Percentiles rank a stretch among this genome's conserved stretches.
Conservation (phyloP, 176 grass and related monocot genomes). For the Cocos nucifera region DNA sequence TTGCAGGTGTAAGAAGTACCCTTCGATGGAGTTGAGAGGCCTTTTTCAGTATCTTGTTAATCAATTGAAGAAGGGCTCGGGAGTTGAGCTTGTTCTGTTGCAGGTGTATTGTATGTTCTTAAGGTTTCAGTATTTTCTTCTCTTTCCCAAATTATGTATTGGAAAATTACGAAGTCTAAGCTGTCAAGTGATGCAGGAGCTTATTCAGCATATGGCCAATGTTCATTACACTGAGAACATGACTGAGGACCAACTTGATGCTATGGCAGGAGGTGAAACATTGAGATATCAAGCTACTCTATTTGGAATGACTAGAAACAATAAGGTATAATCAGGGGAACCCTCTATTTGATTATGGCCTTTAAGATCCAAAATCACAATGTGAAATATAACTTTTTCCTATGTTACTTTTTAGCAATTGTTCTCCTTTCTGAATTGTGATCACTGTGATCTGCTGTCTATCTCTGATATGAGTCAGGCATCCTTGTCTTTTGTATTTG, state of each 20-base stretch:
- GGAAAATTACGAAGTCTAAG: conserved; percentile 8
- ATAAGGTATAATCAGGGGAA: conserved; percentile 45
- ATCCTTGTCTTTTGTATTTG: too few relatives aligned
- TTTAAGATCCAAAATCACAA: too few relatives aligned
- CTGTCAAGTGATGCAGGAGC: conserved; percentile 43
- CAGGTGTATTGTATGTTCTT: conserved; percentile 42
- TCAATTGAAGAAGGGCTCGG: conserved; percentile 82
- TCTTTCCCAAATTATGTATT: background rate
- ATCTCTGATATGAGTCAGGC: too few relatives aligned
- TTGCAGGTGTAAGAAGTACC: conserved; percentile 91
- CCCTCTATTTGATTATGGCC: too few relatives aligned
- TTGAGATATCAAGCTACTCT: conserved; percentile 77
- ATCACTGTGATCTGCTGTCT: too few relatives aligned
- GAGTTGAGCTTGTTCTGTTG: conserved; percentile 84
- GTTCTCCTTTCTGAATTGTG: too few relatives aligned
- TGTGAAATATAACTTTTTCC: too few relatives aligned
- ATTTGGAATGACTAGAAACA: conserved; percentile 73
- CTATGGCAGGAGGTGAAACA: conserved; percentile 94
- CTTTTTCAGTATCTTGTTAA: conserved; percentile 99
- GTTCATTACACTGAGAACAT: conserved; percentile 97
- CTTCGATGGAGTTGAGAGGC: conserved; percentile 87
- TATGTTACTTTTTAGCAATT: too few relatives aligned
- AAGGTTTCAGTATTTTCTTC: conserved; percentile 1
- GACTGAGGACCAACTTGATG: conserved; percentile 95
- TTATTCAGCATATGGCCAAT: conserved; percentile 99